A percentile compares a stretch with the other conserved stretches of the same genome.
phyloP scores from a whole-genome alignment of 176 grass and related monocot species.

The Areca catechu region DNA sequence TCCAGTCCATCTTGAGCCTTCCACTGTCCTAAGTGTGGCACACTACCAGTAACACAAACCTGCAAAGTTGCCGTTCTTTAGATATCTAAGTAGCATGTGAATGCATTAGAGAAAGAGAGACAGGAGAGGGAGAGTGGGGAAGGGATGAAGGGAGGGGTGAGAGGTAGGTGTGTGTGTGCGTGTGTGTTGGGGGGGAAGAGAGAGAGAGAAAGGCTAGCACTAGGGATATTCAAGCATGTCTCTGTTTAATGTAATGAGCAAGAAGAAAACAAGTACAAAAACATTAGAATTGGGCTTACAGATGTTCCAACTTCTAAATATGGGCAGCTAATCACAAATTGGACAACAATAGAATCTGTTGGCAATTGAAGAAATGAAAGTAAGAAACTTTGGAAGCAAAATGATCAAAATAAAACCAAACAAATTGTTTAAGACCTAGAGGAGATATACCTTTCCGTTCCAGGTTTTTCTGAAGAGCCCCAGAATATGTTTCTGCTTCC shows the following conservation, averaged over 20 bases:
- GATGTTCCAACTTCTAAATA: conserved; percentile 39
- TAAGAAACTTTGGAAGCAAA: too few species aligned
- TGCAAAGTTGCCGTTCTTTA: conserved; percentile 27
- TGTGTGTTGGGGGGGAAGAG: too few species aligned
- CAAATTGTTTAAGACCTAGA: not conserved
- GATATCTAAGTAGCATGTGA: conserved; percentile 1
- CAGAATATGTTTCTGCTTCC: conserved; percentile 27
- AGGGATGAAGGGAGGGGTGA: too few species aligned
- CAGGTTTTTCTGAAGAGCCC: conserved; percentile 42
- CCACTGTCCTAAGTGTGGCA: conserved; percentile 74
- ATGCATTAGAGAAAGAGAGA: too few species aligned
- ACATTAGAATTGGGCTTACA: conserved; percentile 42
- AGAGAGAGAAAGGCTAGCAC: too few species aligned
- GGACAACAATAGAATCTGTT: conserved; percentile 62
- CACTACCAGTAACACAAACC: conserved; percentile 67
- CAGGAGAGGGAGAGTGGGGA: too few species aligned
- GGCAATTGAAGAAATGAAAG: not conserved
- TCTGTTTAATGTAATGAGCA: too few species aligned
- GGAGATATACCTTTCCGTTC: conserved; percentile 26
- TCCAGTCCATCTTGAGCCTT: conserved; percentile 59
- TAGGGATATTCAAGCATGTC: too few species aligned
- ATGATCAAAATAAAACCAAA: too few species aligned
- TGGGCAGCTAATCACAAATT: conserved; percentile 79
- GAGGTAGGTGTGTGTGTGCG: too few species aligned
- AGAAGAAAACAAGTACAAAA: too few species aligned